Conservation (phyloP, 768 basidiomycete genomes). For the Naganishia kalamii region DNA sequence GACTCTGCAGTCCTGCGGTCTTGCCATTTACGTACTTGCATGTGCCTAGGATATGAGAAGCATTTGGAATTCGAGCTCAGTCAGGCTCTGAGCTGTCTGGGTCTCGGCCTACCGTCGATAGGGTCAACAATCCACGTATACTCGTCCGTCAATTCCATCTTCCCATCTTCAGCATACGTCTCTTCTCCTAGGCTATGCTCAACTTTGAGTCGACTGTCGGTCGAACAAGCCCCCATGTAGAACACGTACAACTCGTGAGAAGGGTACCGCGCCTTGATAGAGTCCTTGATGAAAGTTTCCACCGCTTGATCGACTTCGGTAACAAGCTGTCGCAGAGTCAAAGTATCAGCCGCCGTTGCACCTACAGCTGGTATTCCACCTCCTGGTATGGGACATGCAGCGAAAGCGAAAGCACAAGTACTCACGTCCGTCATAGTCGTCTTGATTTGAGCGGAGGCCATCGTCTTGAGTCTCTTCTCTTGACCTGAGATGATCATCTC, state of each 20-base stretch:
- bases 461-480: conserved; percentile 55
- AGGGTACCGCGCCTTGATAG: conserved; percentile 64
- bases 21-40: conserved; percentile 37
- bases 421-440: conserved; percentile 76
- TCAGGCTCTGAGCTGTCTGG: background rate
- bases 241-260: conserved; percentile 68
- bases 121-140: conserved; percentile 97
- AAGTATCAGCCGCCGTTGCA: too few species aligned
- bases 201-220: background rate
- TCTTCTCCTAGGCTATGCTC: conserved; percentile 80
- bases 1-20: background rate
- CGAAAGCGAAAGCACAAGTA: background rate
- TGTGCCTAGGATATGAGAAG: conserved; percentile 40
- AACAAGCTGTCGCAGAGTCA: conserved; percentile 56
- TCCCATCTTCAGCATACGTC: conserved; percentile 54
- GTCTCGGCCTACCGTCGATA: conserved; percentile 54
- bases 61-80: background rate
- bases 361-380: too few species aligned
- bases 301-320: conserved; percentile 91
- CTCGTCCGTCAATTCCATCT: conserved; percentile 64
- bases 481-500: conserved; percentile 56
- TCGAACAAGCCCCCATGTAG: background rate
- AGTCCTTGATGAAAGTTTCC: conserved; percentile 71
- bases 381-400: too few species aligned
- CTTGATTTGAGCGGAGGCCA: conserved; percentile 52